These are phyloP conservation scores for Albizia julibrissin DNA, from an alignment of 306 rosid species.

Conservation along the genomic window DNA sequence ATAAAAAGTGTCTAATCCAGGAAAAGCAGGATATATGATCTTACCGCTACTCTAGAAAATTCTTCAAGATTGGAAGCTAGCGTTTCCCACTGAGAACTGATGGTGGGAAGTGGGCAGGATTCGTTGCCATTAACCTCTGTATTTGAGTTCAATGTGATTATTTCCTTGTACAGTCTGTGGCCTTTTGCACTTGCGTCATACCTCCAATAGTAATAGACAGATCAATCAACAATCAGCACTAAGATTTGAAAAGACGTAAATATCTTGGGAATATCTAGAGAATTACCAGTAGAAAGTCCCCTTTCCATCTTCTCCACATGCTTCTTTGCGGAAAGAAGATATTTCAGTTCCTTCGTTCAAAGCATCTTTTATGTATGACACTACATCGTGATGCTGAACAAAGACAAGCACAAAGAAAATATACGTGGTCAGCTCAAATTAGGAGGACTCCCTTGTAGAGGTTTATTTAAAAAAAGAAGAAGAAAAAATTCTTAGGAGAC, in stretches of 20 bases:
- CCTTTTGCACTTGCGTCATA: conserved; percentile 74
- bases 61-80: conserved; percentile 71
- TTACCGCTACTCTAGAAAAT: conserved; percentile 57
- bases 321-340: conserved; percentile 68
- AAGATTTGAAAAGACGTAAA: conserved; percentile 2
- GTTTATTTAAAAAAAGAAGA: background rate
- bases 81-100: conserved; percentile 75
- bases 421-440: background rate
- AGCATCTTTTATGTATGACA: conserved; percentile 66
- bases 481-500: background rate
- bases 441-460: conserved; percentile 18
- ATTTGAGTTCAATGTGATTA: conserved; percentile 38
- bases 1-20: background rate
- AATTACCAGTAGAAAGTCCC: conserved; percentile 72
- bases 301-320: conserved; percentile 62
- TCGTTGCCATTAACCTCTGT: conserved; percentile 42
- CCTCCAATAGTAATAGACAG: conserved; percentile 53
- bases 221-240: conserved; percentile 24
- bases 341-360: conserved; percentile 72
- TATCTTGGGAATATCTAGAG: conserved; percentile 10
- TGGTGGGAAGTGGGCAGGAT: conserved; percentile 41
- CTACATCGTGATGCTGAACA: conserved; percentile 77
- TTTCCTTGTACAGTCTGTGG: conserved; percentile 52
- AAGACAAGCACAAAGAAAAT: conserved; percentile 29
- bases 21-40: conserved; percentile 31